Percentiles rank a stretch among this genome's conserved stretches.
phyloP scores from a whole-genome alignment of 2,329 filamentous ascomycete species.

The Botrytis aclada region DNA sequence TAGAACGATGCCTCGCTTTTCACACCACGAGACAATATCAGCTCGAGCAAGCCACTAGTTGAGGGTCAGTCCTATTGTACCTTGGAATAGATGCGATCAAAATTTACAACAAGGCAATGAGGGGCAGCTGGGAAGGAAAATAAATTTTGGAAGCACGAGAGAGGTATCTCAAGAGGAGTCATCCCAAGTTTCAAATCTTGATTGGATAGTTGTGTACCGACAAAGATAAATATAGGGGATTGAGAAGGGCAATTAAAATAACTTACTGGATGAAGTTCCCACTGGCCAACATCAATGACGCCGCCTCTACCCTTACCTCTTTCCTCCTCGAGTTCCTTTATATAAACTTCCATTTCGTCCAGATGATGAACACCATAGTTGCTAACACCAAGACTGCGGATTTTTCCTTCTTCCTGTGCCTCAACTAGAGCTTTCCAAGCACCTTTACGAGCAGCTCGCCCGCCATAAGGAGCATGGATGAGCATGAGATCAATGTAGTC shows the following conservation, averaged over 20 bases:
- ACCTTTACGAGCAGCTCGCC: constrained; percentile 52
- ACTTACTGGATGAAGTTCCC: constrained; percentile 71
- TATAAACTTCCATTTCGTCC: constrained; percentile 57
- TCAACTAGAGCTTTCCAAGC: constrained; percentile 64
- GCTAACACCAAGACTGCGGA: constrained; percentile 60
- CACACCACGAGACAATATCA: constrained; percentile 78
- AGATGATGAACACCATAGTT: constrained; percentile 65
- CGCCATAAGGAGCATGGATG: constrained; percentile 60
- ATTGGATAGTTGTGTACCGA: not conserved
- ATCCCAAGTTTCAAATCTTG: not conserved
- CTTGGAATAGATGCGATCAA: not conserved
- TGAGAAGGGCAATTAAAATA: not conserved
- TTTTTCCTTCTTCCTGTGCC: constrained; percentile 57
- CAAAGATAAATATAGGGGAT: too few species aligned
- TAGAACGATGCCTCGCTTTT: constrained; percentile 57
- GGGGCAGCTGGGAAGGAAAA: not conserved
- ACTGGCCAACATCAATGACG: constrained; percentile 78
- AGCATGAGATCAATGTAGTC: constrained; percentile 67
- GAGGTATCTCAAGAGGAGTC: not conserved
- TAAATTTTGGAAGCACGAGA: not conserved
- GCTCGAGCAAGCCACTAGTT: constrained; percentile 67
- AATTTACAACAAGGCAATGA: not conserved
- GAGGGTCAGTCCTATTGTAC: not conserved
- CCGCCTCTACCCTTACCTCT: constrained; percentile 64
- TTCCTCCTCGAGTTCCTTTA: constrained; percentile 58